Evolutionary conservation across 2,329 filamentous ascomycete genomes (phyloP), one percentile per base, ranked within the genome.

Genomic region (Cladosporium velox): DNA sequence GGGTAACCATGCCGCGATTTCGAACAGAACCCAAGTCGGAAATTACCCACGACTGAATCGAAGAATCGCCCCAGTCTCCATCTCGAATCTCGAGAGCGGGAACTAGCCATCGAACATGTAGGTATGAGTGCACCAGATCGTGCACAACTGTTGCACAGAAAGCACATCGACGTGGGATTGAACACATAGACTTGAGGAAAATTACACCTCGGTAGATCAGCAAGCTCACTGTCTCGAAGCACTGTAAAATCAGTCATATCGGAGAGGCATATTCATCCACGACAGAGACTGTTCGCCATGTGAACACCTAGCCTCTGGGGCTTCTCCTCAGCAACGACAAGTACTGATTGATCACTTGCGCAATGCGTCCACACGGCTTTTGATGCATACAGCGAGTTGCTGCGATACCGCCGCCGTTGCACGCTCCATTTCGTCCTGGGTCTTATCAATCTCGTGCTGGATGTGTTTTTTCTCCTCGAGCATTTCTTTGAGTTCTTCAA

Each of bases 401-500:
- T 70, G 51, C 3, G 65, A 44, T 1, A 68, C 70, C 11, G 66
- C 52, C 18, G 55, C 55, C 54, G 65, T 66, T 6, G 65, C 65
- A 12, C 59, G 57, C 8, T 72, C 66, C 35, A 72, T 35, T 10
- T 67, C 49, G 11, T 28, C 59, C 24, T 63, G 52, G 24, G 65
- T 69, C 6, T 63, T 59, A 0, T 70, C 64, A 12, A 72, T 64
- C 26, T 69, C 34, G 11, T 15, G 28, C 28, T 72, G 67, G 5
- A 71, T 32, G 11, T 68, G 59, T n/a, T 65, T 65, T 59, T 70
- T 70, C 62, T 66, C 65, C 11, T 64, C 54, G 11, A 72, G 62
- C 12, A 75, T 67, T 38, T 68, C 62, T 18, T 67, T 58, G n/a
- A 75, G 66, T 12, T 66, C 68, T 30, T 70, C 65, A 44, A 73